phyloP scores from a whole-genome alignment of 2,329 filamentous ascomycete genomes.

The Raffaelea albimanens region DNA sequence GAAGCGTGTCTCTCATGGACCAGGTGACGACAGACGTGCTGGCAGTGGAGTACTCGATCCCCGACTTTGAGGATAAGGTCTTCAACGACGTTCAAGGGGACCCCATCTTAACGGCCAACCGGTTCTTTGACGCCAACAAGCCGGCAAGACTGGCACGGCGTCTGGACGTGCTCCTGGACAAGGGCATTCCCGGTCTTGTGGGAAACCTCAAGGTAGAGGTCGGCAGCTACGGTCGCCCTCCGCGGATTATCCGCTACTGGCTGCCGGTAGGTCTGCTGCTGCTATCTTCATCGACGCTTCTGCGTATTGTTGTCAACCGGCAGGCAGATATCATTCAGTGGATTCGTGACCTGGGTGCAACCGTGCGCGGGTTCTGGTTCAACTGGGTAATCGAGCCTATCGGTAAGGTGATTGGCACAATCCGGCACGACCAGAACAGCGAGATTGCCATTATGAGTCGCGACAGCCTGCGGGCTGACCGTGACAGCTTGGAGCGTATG shows the following conservation, averaged over 20 bases:
- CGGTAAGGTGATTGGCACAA: slow-evolving; percentile 77
- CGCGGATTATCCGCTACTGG: slow-evolving; percentile 76
- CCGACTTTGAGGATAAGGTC: slow-evolving; percentile 56
- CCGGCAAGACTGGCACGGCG: slow-evolving; percentile 56
- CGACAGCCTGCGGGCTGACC: slow-evolving; percentile 80
- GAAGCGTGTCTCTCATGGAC: slow-evolving; percentile 78
- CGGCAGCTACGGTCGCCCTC: slow-evolving; percentile 63
- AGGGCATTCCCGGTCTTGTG: slow-evolving; percentile 59
- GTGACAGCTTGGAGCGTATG: slow-evolving; percentile 91
- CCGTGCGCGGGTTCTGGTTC: slow-evolving; percentile 79
- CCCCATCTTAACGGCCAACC: slow-evolving; percentile 44
- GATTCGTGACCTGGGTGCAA: slow-evolving; percentile 70
- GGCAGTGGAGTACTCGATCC: slow-evolving; percentile 49
- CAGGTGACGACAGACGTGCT: slow-evolving; percentile 68
- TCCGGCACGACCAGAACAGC: slow-evolving; percentile 83
- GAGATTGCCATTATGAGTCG: slow-evolving; percentile 97
- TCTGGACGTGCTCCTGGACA: slow-evolving; percentile 58
- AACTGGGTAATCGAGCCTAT: slow-evolving; percentile 92
- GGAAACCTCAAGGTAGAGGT: slow-evolving; percentile 45
- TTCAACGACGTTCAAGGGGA: slow-evolving; percentile 55
- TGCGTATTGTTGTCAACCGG: slow-evolving; percentile 66
- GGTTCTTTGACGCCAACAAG: slow-evolving; percentile 36
- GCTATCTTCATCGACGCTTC: slow-evolving; percentile 77
- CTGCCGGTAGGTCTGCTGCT: slow-evolving; percentile 62
- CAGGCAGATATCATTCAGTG: slow-evolving; percentile 70